Evolutionary conservation across 345 rosid genomes (phyloP).

Genomic region (Syzygium aqueum): DNA sequence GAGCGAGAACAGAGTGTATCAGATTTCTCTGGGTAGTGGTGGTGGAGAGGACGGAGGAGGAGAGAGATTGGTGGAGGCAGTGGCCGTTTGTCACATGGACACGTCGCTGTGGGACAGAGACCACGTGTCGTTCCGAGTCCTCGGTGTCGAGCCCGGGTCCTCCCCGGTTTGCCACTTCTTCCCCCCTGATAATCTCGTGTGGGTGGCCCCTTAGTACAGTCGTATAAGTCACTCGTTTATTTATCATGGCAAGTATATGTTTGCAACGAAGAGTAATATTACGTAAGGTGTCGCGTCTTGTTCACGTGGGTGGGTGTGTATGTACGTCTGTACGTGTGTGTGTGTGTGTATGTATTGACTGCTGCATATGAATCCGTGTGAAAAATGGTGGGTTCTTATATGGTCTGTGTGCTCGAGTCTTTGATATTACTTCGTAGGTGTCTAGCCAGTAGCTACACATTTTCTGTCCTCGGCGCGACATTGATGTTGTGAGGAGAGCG

Average conservation of each 20-base stretch:
- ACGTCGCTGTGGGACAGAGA: constrained; percentile 58
- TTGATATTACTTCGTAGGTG: neutral
- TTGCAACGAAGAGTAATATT: neutral
- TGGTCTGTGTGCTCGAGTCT: neutral
- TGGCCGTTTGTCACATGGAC: constrained; percentile 69
- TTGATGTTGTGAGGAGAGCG: too few species aligned
- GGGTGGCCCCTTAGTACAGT: constrained; percentile 27
- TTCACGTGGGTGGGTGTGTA: neutral
- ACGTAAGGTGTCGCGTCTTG: neutral
- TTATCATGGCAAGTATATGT: neutral
- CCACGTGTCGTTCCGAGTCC: constrained; percentile 52
- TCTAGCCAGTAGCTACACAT: too few species aligned
- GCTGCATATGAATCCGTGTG: neutral
- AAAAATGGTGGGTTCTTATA: neutral
- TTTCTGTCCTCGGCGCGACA: too few species aligned
- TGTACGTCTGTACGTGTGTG: neutral
- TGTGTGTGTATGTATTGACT: neutral
- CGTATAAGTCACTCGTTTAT: neutral
- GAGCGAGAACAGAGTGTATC: constrained; percentile 25
- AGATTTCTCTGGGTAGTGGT: constrained; percentile 15
- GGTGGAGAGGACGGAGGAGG: constrained; percentile 36
- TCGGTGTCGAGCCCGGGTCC: constrained; percentile 38
- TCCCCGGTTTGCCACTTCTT: constrained; percentile 71
- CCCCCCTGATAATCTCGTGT: constrained; percentile 48
- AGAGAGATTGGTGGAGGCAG: constrained; percentile 23